A percentile compares a stretch with the other conserved stretches of the same genome.
Conservation (phyloP, 176 grass and related monocot genomes). For the Hyparrhenia diplandra region DNA sequence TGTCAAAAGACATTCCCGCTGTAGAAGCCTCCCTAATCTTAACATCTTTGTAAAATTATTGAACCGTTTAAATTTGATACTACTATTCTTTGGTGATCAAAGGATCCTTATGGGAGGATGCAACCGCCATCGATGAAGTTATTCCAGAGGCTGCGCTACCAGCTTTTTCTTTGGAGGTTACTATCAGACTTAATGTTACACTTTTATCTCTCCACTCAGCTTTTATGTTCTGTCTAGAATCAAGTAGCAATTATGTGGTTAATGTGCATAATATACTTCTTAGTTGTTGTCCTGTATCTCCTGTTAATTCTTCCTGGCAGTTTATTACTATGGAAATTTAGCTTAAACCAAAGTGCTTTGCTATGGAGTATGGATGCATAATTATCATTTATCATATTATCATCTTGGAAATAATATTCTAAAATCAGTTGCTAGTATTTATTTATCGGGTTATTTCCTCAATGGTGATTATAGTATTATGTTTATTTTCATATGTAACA, state of each 20-base stretch:
- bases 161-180: conserved; percentile 91
- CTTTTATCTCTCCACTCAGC: conserved; percentile 12
- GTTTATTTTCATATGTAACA: background rate
- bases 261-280: conserved; percentile 5
- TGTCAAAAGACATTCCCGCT: conserved; percentile 1
- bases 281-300: conserved; percentile 2
- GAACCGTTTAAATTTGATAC: conserved; percentile 11
- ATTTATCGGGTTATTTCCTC: background rate
- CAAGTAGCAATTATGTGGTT: conserved; percentile 14
- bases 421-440: background rate
- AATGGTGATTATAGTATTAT: background rate
- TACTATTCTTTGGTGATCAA: conserved; percentile 31
- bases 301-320: no score
- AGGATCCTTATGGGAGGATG: conserved; percentile 87
- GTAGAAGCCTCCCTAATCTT: conserved; percentile 5
- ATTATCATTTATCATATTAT: conserved; percentile 3
- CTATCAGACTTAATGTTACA: conserved; percentile 19
- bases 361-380: background rate
- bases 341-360: conserved; percentile 5
- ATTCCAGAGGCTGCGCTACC: conserved; percentile 92
- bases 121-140: conserved; percentile 67
- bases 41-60: conserved; percentile 14
- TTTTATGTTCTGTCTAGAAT: conserved; percentile 31
- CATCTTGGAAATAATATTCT: background rate
- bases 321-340: conserved; percentile 23